Conservation (phyloP, 306 rosid species). For the Prunus persica region DNA sequence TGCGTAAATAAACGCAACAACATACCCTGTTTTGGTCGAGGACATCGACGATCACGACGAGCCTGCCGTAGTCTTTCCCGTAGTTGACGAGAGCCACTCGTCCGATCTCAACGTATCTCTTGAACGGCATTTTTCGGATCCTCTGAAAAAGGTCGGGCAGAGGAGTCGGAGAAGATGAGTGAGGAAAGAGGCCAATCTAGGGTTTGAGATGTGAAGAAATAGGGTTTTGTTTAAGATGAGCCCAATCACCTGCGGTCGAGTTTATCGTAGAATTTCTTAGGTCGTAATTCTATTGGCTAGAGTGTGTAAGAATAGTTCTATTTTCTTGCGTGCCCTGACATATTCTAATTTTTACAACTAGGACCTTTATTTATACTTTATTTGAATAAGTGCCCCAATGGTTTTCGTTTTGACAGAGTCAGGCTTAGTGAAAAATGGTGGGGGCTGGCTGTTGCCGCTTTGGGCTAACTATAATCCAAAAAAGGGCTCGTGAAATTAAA, state of each 20-base stretch:
- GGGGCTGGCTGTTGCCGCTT: not conserved
- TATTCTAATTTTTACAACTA: not conserved
- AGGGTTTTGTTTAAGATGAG: not conserved
- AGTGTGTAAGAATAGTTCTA: not conserved
- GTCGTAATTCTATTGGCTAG: not conserved
- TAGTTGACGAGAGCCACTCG: slow-evolving; percentile 49
- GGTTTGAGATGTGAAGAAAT: slow-evolving; percentile 12
- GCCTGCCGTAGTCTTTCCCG: slow-evolving; percentile 41
- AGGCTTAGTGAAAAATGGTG: no score
- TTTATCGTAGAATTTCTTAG: not conserved
- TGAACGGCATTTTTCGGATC: slow-evolving; percentile 36
- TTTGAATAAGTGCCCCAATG: not conserved
- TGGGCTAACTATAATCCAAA: not conserved
- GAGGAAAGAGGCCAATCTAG: not conserved
- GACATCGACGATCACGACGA: slow-evolving; percentile 49
- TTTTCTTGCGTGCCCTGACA: not conserved
- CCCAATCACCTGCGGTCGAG: not conserved
- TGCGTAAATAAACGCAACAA: not conserved
- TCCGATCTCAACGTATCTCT: slow-evolving; percentile 50
- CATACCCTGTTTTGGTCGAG: slow-evolving; percentile 44
- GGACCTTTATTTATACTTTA: not conserved
- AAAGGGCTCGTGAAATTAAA: not conserved
- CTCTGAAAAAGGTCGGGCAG: slow-evolving; percentile 1
- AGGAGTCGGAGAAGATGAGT: not conserved
- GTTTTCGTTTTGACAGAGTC: not conserved